Evolutionary conservation across 345 rosid species (phyloP), one percentile per base, ranked within the genome.

Genomic region (Rhizophora mangle): DNA sequence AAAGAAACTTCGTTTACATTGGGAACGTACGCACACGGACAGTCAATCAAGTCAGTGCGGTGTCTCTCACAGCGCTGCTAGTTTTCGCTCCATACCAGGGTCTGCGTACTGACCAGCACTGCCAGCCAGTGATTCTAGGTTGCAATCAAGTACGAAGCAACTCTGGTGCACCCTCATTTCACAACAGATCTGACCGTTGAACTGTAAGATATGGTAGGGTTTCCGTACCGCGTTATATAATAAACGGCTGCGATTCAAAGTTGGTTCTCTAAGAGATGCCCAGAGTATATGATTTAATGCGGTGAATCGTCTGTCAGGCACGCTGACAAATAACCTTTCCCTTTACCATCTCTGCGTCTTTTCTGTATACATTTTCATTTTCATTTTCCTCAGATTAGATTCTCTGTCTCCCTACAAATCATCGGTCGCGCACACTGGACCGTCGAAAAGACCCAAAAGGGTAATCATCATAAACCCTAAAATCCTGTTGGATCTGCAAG

Each of bases 391-490:
- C 18, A 24, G 7, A 27, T 20, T 18, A 58, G 58, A 24, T 6
- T 49, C 13, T 37, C 13, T 37, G 19, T 37, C 53, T 37, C 34
- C 16, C 36, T 55, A 3, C 8, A 20, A 10, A 55, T 6, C 11
- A 22, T 22, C 21, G 3, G 11, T 68, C 37, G 0, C 59, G 11
- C 59, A 55, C 6, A 15, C 18, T 21, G 15, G 15, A 26, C 27
- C 59, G 59, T 55, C 59, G 24, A 24, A 56, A 26, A 70, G 18
- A 11, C 68, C 36, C 60, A 31, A 22, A 24, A 32, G 36, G 9
- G 8, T 0, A 9, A 19, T 34, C 20, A 27, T 43, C 60, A 55
- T 65, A 72, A 72, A 65, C 75, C 75, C 70, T 72, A 22, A 56
- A 22, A 22, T 3, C 26, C 13, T 27, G 18, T 0, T 3, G 29